Evolutionary conservation across 148 eudicot species (phyloP), one percentile per base, ranked within the genome.

Genomic region (Selenicereus undatus): DNA sequence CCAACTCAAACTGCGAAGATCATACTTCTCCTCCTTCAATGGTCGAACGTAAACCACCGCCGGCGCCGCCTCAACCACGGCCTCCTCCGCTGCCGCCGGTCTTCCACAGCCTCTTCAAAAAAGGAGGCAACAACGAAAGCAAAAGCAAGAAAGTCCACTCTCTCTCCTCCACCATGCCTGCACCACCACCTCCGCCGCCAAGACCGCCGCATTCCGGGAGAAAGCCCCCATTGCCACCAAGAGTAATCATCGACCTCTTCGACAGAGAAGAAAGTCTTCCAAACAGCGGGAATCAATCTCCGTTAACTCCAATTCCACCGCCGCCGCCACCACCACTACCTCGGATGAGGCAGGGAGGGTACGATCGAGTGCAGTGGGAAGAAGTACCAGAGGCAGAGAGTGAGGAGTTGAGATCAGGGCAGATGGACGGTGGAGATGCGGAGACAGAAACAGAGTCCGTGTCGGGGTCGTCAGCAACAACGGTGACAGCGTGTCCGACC

Each of bases 151-250:
- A 88, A 73, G 76, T 88, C 64, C 88, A 91, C 70, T 90, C 95
- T 72, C 20, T 83, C 78, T 27, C 81, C 83, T 35, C 74, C 13
- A 71, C 86, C 11, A 66, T 82, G 75, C 82, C 85, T 7, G 83
- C 86, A 4, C 80, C 81, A 0, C 83, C 86, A 0, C 78, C 88
- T 24, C 81, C 50, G 39, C 78, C 84, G 0, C 42, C 76, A 42
- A 75, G 81, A 32, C 71, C 81, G 20, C 56, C 79, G 21, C 1
- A 51, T 43, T 27, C 43, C 76, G 3, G 48, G 27, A 78, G 90
- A 18, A 87, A 81, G 84, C 93, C 97, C 9, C 97, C 97, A 11
- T 78, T 90, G 52, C 94, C 94, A 22, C 42, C 80, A 11, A 91
- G 82, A 70, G 36, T 71, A 27, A 84, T 65, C 30, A 82, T 11